A percentile compares a stretch with the other conserved stretches of the same genome.
These are phyloP conservation scores for Staphylotrichum tortipilum DNA, from an alignment of 495 filamentous ascomycete genomes.

Conservation along the genomic window DNA sequence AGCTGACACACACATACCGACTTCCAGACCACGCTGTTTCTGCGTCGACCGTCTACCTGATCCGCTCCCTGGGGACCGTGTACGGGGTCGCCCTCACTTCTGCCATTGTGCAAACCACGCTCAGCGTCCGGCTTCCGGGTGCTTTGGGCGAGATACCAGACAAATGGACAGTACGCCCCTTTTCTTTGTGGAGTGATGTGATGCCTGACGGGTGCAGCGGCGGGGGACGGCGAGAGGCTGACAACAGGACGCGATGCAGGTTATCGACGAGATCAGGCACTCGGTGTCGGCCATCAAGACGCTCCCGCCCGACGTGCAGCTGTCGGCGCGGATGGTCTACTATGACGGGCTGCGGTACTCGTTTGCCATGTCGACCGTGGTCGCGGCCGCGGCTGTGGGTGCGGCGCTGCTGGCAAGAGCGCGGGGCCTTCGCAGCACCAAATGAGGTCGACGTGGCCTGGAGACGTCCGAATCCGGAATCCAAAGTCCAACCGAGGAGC, in stretches of 20 bases:
- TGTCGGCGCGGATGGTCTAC: constrained; percentile 51
- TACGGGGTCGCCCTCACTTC: constrained; percentile 57
- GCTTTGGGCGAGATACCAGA: constrained; percentile 55
- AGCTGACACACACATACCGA: too few relatives aligned
- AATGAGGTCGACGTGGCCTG: background rate
- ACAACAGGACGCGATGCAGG: constrained; percentile 23
- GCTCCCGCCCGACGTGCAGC: constrained; percentile 51
- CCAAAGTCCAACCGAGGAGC: too few relatives aligned
- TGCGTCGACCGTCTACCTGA: constrained; percentile 54
- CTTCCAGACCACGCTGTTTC: constrained; percentile 57
- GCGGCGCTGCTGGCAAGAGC: constrained; percentile 45
- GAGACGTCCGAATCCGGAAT: too few relatives aligned
- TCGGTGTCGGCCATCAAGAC: constrained; percentile 47
- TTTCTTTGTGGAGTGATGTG: constrained; percentile 10
- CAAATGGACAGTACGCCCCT: constrained; percentile 55
- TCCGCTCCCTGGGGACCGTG: constrained; percentile 54
- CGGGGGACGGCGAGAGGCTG: constrained; percentile 15
- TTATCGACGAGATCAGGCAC: constrained; percentile 54
- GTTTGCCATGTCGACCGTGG: constrained; percentile 45
- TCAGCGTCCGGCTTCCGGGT: constrained; percentile 46
- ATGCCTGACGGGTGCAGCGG: background rate
- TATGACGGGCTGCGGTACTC: constrained; percentile 48
- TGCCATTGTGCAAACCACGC: constrained; percentile 55
- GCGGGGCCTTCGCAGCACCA: constrained; percentile 35
- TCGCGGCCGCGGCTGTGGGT: constrained; percentile 42